These are phyloP conservation scores for Backusella australiensis DNA, from an alignment of 192 early-diverging fungal species.

Conservation along the genomic window DNA sequence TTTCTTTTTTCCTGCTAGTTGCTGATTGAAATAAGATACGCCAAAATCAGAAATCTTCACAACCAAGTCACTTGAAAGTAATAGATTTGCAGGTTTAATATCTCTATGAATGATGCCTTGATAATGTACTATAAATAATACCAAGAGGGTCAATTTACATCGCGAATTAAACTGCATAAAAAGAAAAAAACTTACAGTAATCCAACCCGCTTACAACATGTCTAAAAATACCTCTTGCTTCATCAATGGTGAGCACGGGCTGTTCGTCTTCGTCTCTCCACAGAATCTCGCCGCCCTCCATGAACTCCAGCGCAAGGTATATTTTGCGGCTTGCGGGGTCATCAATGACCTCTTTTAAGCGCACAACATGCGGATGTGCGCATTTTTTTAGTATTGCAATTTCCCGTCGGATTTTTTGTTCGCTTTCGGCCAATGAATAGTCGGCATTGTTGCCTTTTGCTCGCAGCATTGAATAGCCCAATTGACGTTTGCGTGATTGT, in stretches of 20 bases:
- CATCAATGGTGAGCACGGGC: constrained; percentile 62
- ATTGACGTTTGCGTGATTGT: constrained; percentile 47
- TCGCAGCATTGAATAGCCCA: constrained; percentile 13
- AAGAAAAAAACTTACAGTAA: constrained; percentile 62
- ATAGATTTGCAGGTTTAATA: constrained; percentile 96
- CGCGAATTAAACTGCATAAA: not conserved
- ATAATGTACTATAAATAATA: constrained; percentile 68
- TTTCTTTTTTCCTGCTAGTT: constrained; percentile 34
- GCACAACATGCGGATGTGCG: constrained; percentile 88
- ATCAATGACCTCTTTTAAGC: constrained; percentile 92
- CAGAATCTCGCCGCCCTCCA: constrained; percentile 88
- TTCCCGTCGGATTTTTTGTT: constrained; percentile 91
- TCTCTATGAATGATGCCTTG: constrained; percentile 97
- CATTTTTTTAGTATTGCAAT: constrained; percentile 97
- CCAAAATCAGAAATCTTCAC: constrained; percentile 99
- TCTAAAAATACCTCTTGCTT: constrained; percentile 80
- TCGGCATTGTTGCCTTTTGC: constrained; percentile 17
- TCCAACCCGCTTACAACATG: constrained; percentile 90
- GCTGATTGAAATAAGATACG: constrained; percentile 81
- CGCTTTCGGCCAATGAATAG: not conserved
- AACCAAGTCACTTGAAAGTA: constrained; percentile 66
- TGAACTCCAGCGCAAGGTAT: constrained; percentile 91
- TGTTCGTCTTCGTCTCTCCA: constrained; percentile 73
- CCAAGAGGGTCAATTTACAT: not conserved
- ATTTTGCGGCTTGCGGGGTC: constrained; percentile 88